Conservation (phyloP, 176 grass and related monocot species). For the Guadua angustifolia region DNA sequence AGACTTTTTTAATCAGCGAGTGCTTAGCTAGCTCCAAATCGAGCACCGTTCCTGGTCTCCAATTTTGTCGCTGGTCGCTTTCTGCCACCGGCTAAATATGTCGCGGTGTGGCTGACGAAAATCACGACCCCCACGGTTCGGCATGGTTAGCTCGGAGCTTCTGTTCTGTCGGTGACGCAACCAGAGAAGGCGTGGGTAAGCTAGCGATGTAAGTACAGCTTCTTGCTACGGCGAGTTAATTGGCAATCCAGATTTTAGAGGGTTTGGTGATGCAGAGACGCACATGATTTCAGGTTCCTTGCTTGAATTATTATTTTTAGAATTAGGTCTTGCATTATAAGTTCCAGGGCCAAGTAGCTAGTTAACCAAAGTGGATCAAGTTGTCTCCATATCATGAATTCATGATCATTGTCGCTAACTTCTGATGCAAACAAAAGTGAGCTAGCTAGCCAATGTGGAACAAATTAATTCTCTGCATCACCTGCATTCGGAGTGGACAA, state of each 20-base stretch:
- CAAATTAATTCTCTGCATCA: constrained; percentile 17
- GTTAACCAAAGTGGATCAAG: constrained; percentile 35
- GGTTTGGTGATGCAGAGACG: background rate
- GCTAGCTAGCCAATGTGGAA: background rate
- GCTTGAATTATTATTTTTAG: background rate
- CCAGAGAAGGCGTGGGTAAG: background rate
- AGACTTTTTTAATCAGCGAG: background rate
- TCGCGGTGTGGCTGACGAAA: background rate
- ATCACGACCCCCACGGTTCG: background rate
- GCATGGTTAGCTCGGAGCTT: background rate
- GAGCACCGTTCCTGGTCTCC: constrained; percentile 4
- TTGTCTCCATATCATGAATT: background rate
- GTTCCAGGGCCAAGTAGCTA: background rate
- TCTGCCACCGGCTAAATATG: constrained; percentile 16
- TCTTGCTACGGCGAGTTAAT: background rate
- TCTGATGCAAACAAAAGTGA: constrained; percentile 23
- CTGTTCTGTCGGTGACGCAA: background rate
- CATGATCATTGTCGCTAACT: background rate
- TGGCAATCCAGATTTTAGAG: background rate
- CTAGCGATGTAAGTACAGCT: background rate
- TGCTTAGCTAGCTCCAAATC: constrained; percentile 39
- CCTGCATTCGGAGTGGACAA: constrained; percentile 19
- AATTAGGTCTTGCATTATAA: constrained; percentile 33
- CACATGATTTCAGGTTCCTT: background rate
- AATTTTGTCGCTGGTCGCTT: constrained; percentile 47